Evolutionary conservation across 352 stramenopile species (phyloP), one percentile per base, ranked within the genome.

Genomic region (Aphanomyces astaci): DNA sequence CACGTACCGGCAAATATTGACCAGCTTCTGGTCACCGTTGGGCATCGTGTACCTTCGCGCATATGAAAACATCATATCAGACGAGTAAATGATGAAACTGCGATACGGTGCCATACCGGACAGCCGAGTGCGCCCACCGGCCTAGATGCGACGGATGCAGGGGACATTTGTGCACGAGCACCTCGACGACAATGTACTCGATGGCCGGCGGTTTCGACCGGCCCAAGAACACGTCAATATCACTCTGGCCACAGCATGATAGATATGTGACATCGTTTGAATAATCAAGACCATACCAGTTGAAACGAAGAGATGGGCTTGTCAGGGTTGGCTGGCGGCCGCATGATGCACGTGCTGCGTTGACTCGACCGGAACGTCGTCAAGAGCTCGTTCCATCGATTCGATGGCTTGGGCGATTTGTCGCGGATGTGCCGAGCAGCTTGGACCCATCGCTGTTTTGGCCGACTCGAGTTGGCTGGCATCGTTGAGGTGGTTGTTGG

Each of bases 121-220:
- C 64, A 17, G 64, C 64, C 36, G 64, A 71, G 27, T 71, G 64
- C 3, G 53, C 64, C 64, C 64, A 71, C 4, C 64, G 64, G 0
- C 64, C 64, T 17, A 71, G 32, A 22, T 71, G 64, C 28, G 53
- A 66, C 28, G 57, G 57, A 56, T 71, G 64, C 28, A 55, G 36
- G 0, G 64, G 64, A 40, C 31, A 51, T 33, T 59, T 71, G 39
- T 66, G 40, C 5, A 71, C 64, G 9, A 71, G 56, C 28, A 71
- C 64, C 36, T 71, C 64, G 27, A 71, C 64, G 22, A 71, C 53
- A 33, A 71, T 24, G 49, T 71, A 71, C 31, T 71, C 64, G 33
- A 71, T 66, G 17, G 64, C 7, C 11, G 64, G 64, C 2, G 64
- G 64, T 32, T 71, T 71, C 1, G 53, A 45, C 3, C 53, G 52